Base-by-base conservation (phyloP, 1,284 basidiomycete genomes). In the Ganoderma multipileum region DNA sequence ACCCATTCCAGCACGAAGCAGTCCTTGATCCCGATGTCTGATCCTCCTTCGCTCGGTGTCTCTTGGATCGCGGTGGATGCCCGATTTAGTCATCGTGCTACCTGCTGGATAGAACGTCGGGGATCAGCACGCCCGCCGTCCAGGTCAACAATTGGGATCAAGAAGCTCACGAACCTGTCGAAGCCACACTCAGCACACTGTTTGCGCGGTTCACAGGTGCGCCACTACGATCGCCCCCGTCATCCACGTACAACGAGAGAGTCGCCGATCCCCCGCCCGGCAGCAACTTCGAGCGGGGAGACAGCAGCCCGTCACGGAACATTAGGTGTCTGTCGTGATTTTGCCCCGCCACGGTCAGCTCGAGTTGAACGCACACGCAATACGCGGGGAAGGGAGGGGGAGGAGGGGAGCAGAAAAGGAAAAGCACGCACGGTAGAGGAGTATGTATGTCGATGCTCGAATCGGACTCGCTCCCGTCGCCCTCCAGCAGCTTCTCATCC, bases 381-480 rank as follows among this genome's bases (percentile, higher is more conserved):
- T 20, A n/a, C 4, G 20, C 5, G 42, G 44, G n/a, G n/a, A 47
- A n/a, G 12, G 16, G 18, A n/a, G n/a, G n/a, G n/a, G 2, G n/a
- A 3, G 20, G 9, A 11, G n/a, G 7, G 44, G n/a, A 23, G n/a
- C 33, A 20, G 1, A n/a, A 18, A 52, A 8, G 38, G 18, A 50
- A 50, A 50, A 33, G 68, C 11, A 89, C 92, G 80, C 75, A 93
- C 91, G 93, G 91, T 9, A 94, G 77, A 0, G 92, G 91, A 1
- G 92, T 94, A 73, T 92, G 90, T 41, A 94, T 76, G 80, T 94
- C 92, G 64, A 94, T 79, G 76, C 90, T 91, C 18, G 91, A 93
- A 77, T 92, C 91, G 18, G 85, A 86, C 63, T 82, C 87, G 61
- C 82, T 86, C 7, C 80, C 85, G 8, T 75, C 81, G 18, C 78